Percentiles rank a stretch among this genome's conserved stretches.
These are phyloP conservation scores for Nevesoporus exiguus DNA, from an alignment of 768 basidiomycete genomes.

Conservation along the genomic window DNA sequence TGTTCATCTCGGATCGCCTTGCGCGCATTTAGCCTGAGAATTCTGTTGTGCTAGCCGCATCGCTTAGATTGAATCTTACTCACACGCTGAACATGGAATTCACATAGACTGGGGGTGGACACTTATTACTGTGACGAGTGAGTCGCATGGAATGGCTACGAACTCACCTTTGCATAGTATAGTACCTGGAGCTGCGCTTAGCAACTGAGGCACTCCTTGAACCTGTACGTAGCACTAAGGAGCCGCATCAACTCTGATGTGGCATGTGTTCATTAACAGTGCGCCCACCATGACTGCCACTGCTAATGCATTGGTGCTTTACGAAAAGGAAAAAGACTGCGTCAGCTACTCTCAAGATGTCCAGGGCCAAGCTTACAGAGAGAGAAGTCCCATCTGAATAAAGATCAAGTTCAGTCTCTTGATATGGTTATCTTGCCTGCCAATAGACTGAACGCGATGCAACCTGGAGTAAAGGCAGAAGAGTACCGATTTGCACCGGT, in stretches of 20 bases:
- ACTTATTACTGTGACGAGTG: background rate
- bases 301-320: slow-evolving; percentile 9
- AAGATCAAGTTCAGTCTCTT: background rate
- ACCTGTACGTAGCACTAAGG: slow-evolving; percentile 18
- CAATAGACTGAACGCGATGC: background rate
- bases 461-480: background rate
- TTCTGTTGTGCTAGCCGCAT: background rate
- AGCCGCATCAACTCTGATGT: background rate
- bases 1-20: slow-evolving; percentile 17
- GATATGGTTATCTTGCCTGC: slow-evolving; percentile 13
- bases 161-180: slow-evolving; percentile 19
- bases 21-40: slow-evolving; percentile 17
- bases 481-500: slow-evolving; percentile 3
- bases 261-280: background rate
- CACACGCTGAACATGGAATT: slow-evolving; percentile 28
- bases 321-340: background rate
- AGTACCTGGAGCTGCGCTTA: no score
- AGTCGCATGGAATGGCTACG: background rate
- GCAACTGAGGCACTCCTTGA: background rate
- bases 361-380: background rate
- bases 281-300: slow-evolving; percentile 13
- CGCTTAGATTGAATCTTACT: background rate
- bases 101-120: slow-evolving; percentile 11
- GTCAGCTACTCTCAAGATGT: no score
- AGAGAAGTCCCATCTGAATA: background rate